Base-by-base conservation (phyloP, 106 monocot genomes). In the Platanthera guangdongensis region DNA sequence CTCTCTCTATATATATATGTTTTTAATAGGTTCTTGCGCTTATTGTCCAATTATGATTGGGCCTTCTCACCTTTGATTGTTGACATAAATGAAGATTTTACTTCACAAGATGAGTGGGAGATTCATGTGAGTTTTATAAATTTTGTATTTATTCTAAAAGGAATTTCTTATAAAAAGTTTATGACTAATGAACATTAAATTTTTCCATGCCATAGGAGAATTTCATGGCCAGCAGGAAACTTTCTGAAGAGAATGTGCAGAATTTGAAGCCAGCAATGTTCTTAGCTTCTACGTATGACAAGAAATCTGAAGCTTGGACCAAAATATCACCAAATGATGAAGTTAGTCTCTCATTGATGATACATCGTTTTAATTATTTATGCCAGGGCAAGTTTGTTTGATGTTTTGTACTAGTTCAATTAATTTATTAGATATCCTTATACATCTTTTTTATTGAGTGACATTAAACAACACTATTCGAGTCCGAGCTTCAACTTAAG, bases 231-330 rank as follows among this genome's bases (percentile, higher is more conserved):
- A 82, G 85, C 72, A 85, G 94, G 75, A 99, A 92, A 80, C 82
- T 84, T 69, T 80, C 77, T 80, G 83, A 87, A 78, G 83, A 81
- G 83, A 90, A 88, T 82, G 47, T 54, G 76, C 78, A 86, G 77
- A 80, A 78, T 77, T 39, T 82, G 59, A 82, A 83, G 65, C 86
- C 83, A 47, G 83, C 86, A 68, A 88, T 99, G 90, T 99, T 92
- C 57, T 85, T 99, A 84, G 99, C 94, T 68, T 87, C 99, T 55
- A 80, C 89, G 45, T 92, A 94, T 84, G 99, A 99, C 79, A 99
- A 87, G 79, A 45, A 47, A 46, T 99, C 99, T 73, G 86, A 92
- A 82, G 91, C 94, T 39, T 99, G 99, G 99, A 99, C 94, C 16
- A 94, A 84, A 47, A 74, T 39, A 7, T 87, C 88, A 18, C 97